A percentile compares a stretch with the other conserved stretches of the same genome.
phyloP scores from a whole-genome alignment of 2,329 filamentous ascomycete genomes.

The Claviceps spartinae region DNA sequence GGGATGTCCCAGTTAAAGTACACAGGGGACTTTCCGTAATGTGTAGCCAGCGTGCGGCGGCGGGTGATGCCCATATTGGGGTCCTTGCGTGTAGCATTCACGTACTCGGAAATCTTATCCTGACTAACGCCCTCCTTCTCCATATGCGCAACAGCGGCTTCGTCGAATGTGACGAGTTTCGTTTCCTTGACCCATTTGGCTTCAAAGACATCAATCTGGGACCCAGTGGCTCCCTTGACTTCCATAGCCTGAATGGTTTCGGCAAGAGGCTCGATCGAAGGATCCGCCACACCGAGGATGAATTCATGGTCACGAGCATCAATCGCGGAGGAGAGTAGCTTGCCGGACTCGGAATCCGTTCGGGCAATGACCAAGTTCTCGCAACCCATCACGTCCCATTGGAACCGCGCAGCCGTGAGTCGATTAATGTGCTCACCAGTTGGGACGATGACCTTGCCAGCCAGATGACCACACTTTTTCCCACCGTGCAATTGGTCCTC shows the following conservation, averaged over 20 bases:
- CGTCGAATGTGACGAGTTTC: slow-evolving; percentile 79
- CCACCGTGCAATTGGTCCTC: slow-evolving; percentile 96
- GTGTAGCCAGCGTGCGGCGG: slow-evolving; percentile 57
- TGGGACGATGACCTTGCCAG: slow-evolving; percentile 90
- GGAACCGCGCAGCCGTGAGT: slow-evolving; percentile 79
- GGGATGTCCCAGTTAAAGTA: slow-evolving; percentile 87
- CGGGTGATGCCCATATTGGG: slow-evolving; percentile 65
- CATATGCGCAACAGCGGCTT: slow-evolving; percentile 70
- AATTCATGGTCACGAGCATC: slow-evolving; percentile 95
- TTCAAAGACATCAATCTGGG: slow-evolving; percentile 78
- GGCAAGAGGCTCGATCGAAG: slow-evolving; percentile 62
- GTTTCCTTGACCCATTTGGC: slow-evolving; percentile 78
- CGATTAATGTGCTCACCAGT: slow-evolving; percentile 94
- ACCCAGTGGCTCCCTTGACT: slow-evolving; percentile 56
- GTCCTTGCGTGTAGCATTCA: slow-evolving; percentile 45
- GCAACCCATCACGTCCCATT: slow-evolving; percentile 95
- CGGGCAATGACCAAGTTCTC: slow-evolving; percentile 92
- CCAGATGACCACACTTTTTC: slow-evolving; percentile 95
- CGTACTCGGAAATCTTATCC: slow-evolving; percentile 54
- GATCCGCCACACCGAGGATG: slow-evolving; percentile 73
- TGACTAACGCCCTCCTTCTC: slow-evolving; percentile 49
- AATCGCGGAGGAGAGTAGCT: slow-evolving; percentile 76
- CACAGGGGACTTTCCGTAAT: slow-evolving; percentile 53
- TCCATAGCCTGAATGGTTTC: slow-evolving; percentile 91
- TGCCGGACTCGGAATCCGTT: slow-evolving; percentile 90